These are phyloP conservation scores for Biscogniauxia mediterranea DNA, from an alignment of 2,329 filamentous ascomycete genomes.

Conservation along the genomic window DNA sequence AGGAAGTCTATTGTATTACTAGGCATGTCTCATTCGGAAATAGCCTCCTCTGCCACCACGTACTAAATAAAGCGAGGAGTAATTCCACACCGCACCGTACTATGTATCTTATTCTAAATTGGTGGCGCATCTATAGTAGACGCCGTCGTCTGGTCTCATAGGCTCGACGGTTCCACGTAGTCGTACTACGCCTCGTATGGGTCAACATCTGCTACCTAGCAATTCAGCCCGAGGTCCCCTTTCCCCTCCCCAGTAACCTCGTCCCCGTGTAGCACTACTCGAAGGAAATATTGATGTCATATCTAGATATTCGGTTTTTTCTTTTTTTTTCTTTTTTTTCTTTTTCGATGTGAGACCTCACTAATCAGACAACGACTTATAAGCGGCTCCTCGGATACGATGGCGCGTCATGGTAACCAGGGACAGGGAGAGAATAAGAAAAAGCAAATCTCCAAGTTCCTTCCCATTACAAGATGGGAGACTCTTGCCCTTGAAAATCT, in stretches of 20 bases:
- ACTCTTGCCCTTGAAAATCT: too few relatives aligned
- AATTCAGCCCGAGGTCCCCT: background rate
- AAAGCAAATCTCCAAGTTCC: background rate
- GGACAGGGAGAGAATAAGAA: background rate
- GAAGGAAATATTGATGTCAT: background rate
- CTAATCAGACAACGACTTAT: too few relatives aligned
- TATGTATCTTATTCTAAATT: background rate
- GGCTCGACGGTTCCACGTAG: background rate
- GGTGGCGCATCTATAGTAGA: background rate
- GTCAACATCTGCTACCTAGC: background rate
- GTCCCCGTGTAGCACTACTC: background rate
- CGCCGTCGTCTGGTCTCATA: background rate
- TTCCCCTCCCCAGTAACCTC: background rate
- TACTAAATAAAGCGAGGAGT: background rate
- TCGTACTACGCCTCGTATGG: background rate
- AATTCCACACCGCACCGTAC: background rate
- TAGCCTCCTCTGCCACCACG: background rate
- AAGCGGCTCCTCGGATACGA: background rate
- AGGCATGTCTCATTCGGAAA: background rate
- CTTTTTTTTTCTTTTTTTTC: background rate
- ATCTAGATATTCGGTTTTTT: background rate
- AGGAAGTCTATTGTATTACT: background rate
- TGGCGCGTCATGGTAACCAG: background rate
- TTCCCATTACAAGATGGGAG: background rate
- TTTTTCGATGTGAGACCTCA: background rate